A percentile compares a stretch with the other conserved stretches of the same genome.
Evolutionary conservation across 768 basidiomycete species (phyloP).

Genomic region (Boletus vermiculosoides): DNA sequence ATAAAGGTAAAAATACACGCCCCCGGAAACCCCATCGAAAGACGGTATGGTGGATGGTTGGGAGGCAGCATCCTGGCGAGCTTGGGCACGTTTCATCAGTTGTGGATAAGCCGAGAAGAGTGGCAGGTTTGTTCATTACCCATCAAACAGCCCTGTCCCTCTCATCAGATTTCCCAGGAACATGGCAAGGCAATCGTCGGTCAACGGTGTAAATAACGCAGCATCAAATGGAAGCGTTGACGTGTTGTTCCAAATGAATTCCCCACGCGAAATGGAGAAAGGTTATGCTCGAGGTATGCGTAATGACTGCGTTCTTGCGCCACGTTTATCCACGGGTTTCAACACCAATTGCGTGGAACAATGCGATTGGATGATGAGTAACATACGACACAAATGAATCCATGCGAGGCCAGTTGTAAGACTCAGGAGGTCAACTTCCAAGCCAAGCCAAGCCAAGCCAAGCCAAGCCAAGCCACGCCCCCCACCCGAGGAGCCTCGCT

Average conservation of each 20-base stretch:
- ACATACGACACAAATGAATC: conserved; percentile 11
- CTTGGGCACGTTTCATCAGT: conserved; percentile 95
- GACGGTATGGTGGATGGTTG: conserved; percentile 91
- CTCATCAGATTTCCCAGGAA: conserved; percentile 46
- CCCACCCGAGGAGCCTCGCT: conserved; percentile 7
- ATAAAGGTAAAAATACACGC: conserved; percentile 86
- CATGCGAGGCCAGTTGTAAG: conserved; percentile 7
- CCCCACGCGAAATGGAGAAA: neutral
- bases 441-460: conserved; percentile 16
- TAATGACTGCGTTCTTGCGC: neutral
- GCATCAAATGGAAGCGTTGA: conserved; percentile 2
- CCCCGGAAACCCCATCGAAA: conserved; percentile 86
- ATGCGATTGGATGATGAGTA: conserved; percentile 16
- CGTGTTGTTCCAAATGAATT: neutral
- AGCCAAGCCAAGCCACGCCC: conserved; percentile 16
- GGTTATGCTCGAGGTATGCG: neutral
- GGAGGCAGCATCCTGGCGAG: conserved; percentile 95
- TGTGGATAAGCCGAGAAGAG: conserved; percentile 93
- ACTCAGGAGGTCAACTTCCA: conserved; percentile 41
- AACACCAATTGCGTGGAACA: neutral
- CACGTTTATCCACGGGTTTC: neutral
- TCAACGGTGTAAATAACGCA: conserved; percentile 74
- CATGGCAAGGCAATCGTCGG: conserved; percentile 81
- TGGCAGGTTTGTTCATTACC: conserved; percentile 64
- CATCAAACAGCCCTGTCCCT: neutral